Evolutionary conservation across 257 asterid species (phyloP), one percentile per base, ranked within the genome.

Genomic region (Thymus quinquecostatus): DNA sequence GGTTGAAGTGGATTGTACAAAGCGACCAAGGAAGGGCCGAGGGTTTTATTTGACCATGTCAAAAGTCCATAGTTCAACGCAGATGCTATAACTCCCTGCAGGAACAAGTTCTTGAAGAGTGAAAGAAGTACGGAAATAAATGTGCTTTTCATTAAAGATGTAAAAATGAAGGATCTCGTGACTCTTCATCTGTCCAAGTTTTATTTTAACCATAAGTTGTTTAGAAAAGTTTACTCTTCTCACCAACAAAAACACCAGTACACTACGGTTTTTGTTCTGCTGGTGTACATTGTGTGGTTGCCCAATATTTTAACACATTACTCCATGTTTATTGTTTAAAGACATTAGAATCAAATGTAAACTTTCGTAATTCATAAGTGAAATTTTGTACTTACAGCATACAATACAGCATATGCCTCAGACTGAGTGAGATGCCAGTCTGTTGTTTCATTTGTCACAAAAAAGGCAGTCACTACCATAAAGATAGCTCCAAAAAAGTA

Each of bases 11-110:
- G 99, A 76, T 75, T 88, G 73, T 95, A 95, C 44, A 95, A 77
- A 70, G 99, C 90, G 77, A 95, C 99, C 80, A 92, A 75, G 51
- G 99, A 78, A 34, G 99, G 99, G 65, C 99, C 98, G 9, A 95
- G 81, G 54, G 85, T 79, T 82, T 92, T 95, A 81, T 92, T 95
- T 56, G 89, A 88, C 98, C 98, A 92, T 29, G 99, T 83, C 71
- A 86, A 64, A 44, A 95, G 80, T 49, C 98, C 99, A 12, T 88
- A 92, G 82, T 92, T 92, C 77, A 95, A 72, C 0, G 97, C 98
- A 47, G 99, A 95, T 53, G 99, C 88, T 61, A 95, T 57, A 69
- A 89, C 73, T 74, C 99, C 99, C 99, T 95, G 76, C 49, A 78
- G 71, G 55, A 34, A 34, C 50, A 29, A 6, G 61, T 45, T 45